Percentiles rank a stretch among this genome's conserved stretches.
These are phyloP conservation scores for Kalanchoe fedtschenkoi DNA, from an alignment of 164 flowering plant genomes.

Conservation along the genomic window DNA sequence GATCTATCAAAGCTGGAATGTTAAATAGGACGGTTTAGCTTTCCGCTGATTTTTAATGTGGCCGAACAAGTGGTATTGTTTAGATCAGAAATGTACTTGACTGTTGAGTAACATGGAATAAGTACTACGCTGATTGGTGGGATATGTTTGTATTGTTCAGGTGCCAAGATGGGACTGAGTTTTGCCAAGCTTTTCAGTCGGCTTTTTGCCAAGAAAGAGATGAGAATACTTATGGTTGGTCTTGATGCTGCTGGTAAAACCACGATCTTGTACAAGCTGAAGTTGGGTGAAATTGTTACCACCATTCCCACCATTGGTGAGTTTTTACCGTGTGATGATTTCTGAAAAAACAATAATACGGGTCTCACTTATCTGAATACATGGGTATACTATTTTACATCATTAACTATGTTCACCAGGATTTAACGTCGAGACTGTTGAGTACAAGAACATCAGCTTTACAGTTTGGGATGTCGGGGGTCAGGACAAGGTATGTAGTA, in stretches of 20 bases:
- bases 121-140: not conserved
- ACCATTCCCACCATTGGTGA: not conserved
- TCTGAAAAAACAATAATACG: not conserved
- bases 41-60: no score
- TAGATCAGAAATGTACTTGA: not conserved
- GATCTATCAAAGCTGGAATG: no score
- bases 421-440: not conserved
- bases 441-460: not conserved
- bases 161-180: not conserved
- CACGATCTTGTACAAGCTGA: constrained; percentile 4
- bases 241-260: constrained; percentile 6
- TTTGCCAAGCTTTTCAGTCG: not conserved
- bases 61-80: not conserved
- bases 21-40: no score
- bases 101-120: not conserved
- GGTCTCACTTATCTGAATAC: not conserved
- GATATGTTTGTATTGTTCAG: not conserved
- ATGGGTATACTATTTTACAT: not conserved
- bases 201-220: not conserved
- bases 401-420: not conserved
- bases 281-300: constrained; percentile 3
- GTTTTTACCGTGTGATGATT: not conserved
- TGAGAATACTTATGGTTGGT: constrained; percentile 5
- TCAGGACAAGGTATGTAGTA: constrained; percentile 1
- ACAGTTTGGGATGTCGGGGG: constrained; percentile 4